These are phyloP conservation scores for Takashimella tepidaria DNA, from an alignment of 1,284 basidiomycete genomes.

Conservation along the genomic window DNA sequence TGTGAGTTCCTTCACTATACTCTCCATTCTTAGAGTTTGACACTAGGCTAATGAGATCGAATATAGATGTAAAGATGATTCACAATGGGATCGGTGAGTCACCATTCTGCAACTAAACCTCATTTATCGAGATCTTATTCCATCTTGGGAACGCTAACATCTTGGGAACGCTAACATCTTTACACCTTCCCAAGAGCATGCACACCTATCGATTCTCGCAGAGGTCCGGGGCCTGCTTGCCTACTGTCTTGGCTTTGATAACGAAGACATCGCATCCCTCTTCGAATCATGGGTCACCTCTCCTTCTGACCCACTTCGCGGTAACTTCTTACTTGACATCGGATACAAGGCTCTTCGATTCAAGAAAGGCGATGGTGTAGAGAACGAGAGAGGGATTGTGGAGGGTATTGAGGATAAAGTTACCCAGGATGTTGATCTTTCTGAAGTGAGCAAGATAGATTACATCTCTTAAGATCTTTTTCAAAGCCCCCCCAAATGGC, in stretches of 20 bases:
- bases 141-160: too few species aligned
- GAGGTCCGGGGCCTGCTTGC: slow-evolving; percentile 74
- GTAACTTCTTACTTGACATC: slow-evolving; percentile 36
- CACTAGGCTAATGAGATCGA: neutral
- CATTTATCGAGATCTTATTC: neutral
- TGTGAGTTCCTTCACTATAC: slow-evolving; percentile 23
- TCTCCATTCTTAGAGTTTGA: too few species aligned
- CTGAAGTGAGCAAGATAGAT: slow-evolving; percentile 10
- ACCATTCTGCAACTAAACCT: neutral
- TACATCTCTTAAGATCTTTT: too few species aligned
- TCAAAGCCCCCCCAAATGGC: too few species aligned
- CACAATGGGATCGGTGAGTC: slow-evolving; percentile 36
- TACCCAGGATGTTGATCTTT: slow-evolving; percentile 39
- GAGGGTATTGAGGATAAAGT: slow-evolving; percentile 43
- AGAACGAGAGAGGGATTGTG: slow-evolving; percentile 33
- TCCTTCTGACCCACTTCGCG: slow-evolving; percentile 15
- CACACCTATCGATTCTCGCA: slow-evolving; percentile 53
- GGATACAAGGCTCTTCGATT: slow-evolving; percentile 34
- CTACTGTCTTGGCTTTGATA: slow-evolving; percentile 77
- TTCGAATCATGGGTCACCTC: slow-evolving; percentile 35
- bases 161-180: neutral
- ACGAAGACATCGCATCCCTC: slow-evolving; percentile 30
- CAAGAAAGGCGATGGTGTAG: slow-evolving; percentile 34
- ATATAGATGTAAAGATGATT: slow-evolving; percentile 36
- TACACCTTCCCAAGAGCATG: slow-evolving; percentile 31